Conservation (phyloP, 1,139 yeast species). For the Blastobotrys ciferrii region DNA sequence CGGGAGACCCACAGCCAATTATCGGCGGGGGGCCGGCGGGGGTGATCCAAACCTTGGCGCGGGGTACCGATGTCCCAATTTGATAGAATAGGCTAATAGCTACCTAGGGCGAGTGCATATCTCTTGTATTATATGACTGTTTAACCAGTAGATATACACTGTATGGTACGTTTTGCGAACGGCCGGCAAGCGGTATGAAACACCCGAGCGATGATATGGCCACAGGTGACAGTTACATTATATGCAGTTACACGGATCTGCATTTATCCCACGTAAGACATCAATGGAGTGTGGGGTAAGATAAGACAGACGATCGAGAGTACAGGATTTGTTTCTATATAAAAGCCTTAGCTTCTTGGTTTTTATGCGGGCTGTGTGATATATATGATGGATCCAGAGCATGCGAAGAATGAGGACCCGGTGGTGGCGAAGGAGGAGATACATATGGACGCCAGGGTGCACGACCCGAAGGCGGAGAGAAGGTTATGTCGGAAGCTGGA, state of each 20-base stretch:
- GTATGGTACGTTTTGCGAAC: too few species aligned
- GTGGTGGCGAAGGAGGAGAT: neutral
- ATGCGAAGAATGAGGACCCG: neutral
- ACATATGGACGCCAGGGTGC: constrained; percentile 21
- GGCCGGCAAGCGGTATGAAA: too few species aligned
- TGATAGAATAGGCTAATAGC: too few species aligned
- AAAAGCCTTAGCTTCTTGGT: too few species aligned
- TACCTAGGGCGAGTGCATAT: too few species aligned
- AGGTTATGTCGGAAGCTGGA: constrained; percentile 46
- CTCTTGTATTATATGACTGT: too few species aligned
- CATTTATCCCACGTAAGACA: neutral
- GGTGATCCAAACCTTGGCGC: neutral
- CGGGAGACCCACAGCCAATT: neutral
- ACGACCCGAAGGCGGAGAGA: constrained; percentile 27
- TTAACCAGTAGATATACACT: too few species aligned
- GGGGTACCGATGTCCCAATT: neutral
- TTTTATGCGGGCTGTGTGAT: too few species aligned
- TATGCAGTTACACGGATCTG: neutral
- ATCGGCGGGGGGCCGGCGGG: neutral
- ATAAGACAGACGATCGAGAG: too few species aligned
- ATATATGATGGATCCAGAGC: neutral
- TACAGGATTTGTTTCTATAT: too few species aligned
- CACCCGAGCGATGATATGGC: too few species aligned
- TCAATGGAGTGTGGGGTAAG: neutral
- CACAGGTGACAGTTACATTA: neutral